phyloP scores from a whole-genome alignment of 108 stramenopile genomes.

The Fistulifera solaris region DNA sequence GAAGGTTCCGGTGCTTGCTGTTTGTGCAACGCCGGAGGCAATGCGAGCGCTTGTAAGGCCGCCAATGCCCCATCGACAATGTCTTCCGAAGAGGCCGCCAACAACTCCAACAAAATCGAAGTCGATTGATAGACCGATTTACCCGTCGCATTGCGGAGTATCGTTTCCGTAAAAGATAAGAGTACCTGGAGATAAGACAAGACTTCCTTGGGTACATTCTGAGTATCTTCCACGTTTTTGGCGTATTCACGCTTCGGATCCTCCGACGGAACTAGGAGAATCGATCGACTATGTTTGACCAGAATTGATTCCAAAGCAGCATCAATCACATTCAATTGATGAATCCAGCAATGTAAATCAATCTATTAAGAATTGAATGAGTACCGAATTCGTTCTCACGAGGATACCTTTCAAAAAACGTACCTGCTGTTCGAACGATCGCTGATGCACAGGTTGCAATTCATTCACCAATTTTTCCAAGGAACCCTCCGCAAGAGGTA shows the following conservation, averaged over 20 bases:
- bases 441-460: no score
- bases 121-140: constrained; percentile 77
- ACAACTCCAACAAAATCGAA: constrained; percentile 60
- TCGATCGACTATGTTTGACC: no score
- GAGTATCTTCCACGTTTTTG: constrained; percentile 28
- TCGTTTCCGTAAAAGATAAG: constrained; percentile 48
- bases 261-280: no score
- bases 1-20: constrained; percentile 78
- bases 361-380: constrained; percentile 23
- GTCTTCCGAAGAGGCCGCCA: constrained; percentile 62
- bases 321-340: constrained; percentile 69
- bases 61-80: constrained; percentile 47
- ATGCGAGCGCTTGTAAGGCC: constrained; percentile 45
- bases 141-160: constrained; percentile 74
- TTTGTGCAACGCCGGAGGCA: constrained; percentile 74
- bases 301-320: constrained; percentile 11
- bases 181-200: constrained; percentile 31
- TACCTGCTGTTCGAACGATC: no score
- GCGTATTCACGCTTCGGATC: constrained; percentile 8
- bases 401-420: no score
- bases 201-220: constrained; percentile 29
- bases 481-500: no score
- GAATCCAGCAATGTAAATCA: constrained; percentile 78
- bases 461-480: no score
- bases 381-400: no score